Evolutionary conservation across 108 stramenopile genomes (phyloP), one percentile per base, ranked within the genome.

Genomic region (Pinguiococcus pyrenoidosus): DNA sequence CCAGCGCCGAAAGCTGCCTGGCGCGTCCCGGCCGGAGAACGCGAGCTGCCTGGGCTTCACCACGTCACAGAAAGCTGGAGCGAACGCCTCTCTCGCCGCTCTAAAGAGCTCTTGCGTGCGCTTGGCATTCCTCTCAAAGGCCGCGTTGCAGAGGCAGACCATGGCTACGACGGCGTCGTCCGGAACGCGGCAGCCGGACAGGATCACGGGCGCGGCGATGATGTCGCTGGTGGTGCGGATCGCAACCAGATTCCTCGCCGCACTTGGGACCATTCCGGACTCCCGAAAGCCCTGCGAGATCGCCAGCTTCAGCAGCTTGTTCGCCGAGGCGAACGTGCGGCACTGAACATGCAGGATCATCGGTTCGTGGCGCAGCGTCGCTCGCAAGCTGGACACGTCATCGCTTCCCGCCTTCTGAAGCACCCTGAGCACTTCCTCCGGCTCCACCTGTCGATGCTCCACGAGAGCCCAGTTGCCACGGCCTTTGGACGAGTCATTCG

Each of bases 331-430:
- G 16, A 54, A n/a, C 16, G 33, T n/a, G 5, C 23, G 3, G 29
- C 62, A 64, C 12, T 35, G 17, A 0, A 69, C 35, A 35, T 69
- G 68, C 21, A 64, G 33, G 23, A 69, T 46, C 8, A 57, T 45
- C 7, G 62, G 54, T 27, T 62, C 61, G 23, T 39, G 35, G 9
- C 50, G 38, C 23, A 69, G 46, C 3, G 33, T 22, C 8, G 39
- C 25, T n/a, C n/a, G n/a, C n/a, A n/a, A n/a, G 2, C 25, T n/a
- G 10, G 35, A 28, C 24, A 16, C 3, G 1, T 38, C 56, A 14
- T 57, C 23, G 18, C 24, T 13, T 2, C 23, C 21, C 12, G 10
- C 20, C 27, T 23, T 2, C 4, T 29, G 13, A n/a, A n/a, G n/a
- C n/a, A n/a, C n/a, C n/a, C n/a, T n/a, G n/a, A 6, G 37, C 50